Evolutionary conservation across 768 basidiomycete genomes (phyloP).

Genomic region (Russula ochroleuca): DNA sequence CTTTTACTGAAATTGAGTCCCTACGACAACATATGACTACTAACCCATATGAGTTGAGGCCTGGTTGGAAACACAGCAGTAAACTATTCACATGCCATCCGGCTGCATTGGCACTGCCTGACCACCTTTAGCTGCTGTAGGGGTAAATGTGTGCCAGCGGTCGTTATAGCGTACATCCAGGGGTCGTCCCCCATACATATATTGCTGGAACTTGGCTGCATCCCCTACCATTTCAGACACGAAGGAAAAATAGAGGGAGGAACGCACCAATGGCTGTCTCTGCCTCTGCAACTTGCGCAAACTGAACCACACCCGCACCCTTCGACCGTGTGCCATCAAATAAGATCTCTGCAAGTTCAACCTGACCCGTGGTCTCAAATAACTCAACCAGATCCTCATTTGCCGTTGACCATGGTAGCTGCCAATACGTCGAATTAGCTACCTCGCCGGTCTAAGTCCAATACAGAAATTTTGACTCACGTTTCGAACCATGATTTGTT

Average conservation of each 20-base stretch:
- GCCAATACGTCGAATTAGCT: neutral
- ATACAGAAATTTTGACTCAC: conserved; percentile 48
- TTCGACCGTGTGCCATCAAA: conserved; percentile 56
- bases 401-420: conserved; percentile 98
- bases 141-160: conserved; percentile 91
- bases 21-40: too few relatives aligned
- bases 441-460: neutral
- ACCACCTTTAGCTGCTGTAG: conserved; percentile 83
- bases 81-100: conserved; percentile 37
- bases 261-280: conserved; percentile 85
- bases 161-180: conserved; percentile 93
- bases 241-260: neutral
- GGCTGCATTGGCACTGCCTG: conserved; percentile 64
- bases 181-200: conserved; percentile 89
- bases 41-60: neutral
- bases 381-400: conserved; percentile 98
- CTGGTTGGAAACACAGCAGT: neutral
- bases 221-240: conserved; percentile 28
- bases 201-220: conserved; percentile 85
- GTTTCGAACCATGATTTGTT: conserved; percentile 98
- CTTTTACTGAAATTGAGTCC: neutral
- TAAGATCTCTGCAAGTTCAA: conserved; percentile 60
- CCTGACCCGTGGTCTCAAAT: conserved; percentile 95
- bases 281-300: conserved; percentile 79
- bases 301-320: conserved; percentile 95